Evolutionary conservation across 768 basidiomycete genomes (phyloP), one percentile per base, ranked within the genome.

Genomic region (Boletus rubropictus): DNA sequence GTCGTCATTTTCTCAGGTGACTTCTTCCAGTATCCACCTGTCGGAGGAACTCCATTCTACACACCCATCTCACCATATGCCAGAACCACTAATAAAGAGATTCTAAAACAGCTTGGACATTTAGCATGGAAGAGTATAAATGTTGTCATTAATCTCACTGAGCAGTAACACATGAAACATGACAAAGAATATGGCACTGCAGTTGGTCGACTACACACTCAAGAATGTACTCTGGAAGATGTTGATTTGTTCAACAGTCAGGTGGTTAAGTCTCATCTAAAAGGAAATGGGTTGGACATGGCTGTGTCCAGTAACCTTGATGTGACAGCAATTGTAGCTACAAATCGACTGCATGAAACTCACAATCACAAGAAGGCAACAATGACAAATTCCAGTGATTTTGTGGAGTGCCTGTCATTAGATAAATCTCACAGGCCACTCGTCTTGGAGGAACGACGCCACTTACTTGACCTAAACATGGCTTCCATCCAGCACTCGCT

Each of bases 1-100:
- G 50, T 45, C 2, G 17, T 70, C 0, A 65, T 69, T 9, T 64
- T 69, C 38, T 25, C 66, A 1, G 69, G 69, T 11, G 69, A 69
- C 44, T 63, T 68, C 22, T 63, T 40, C 37, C 69, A 69, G 18
- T 67, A 53, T 46, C 63, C 64, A 2, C 69, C 69, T 15, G 61
- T 68, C 1, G 40, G 45, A 4, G 66, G 63, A 0, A 50, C 29
- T 9, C 52, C 67, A 6, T 27, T 71, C 11, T 69, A 65, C 36
- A 21, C 21, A 0, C 58, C 66, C 4, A 63, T 67, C 1, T 10
- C 36, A 4, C 25, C 22, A 0, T 48, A 54, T 37, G 25, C 50
- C 3, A 27, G 49, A 0, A n/a, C 25, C 3, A 11, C 36, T 5
- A 5, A 32, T n/a, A 34, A 17, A 17, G 27, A 45, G 4, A 28